Percentiles rank a stretch among this genome's conserved stretches.
Evolutionary conservation across 805 yeast genomes (phyloP).

Genomic region (Metschnikowia cubensis): DNA sequence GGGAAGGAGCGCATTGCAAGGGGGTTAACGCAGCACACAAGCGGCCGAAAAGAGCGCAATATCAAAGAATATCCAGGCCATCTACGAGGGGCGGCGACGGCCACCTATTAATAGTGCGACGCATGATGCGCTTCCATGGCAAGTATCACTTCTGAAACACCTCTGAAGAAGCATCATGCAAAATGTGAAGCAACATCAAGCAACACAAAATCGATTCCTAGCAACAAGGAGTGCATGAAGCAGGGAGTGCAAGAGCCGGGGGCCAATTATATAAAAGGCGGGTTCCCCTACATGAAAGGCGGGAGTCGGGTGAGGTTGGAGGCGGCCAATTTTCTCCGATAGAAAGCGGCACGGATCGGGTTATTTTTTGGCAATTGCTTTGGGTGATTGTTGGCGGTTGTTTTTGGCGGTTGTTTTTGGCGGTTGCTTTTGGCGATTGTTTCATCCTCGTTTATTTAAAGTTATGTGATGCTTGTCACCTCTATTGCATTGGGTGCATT

Average conservation of each 20-base stretch:
- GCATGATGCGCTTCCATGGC: neutral
- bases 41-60: neutral
- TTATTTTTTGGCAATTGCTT: too few species aligned
- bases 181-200: neutral
- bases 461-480: neutral
- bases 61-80: neutral
- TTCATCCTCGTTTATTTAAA: neutral
- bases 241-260: neutral
- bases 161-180: neutral
- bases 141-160: neutral
- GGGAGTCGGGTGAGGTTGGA: too few species aligned
- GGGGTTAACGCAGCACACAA: neutral
- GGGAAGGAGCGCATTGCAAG: slow-evolving; percentile 3
- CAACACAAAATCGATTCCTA: neutral
- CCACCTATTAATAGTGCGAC: slow-evolving; percentile 1
- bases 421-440: too few species aligned
- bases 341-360: too few species aligned
- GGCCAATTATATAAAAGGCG: neutral
- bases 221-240: slow-evolving; percentile 3
- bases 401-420: too few species aligned
- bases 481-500: too few species aligned
- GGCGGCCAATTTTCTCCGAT: too few species aligned
- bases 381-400: too few species aligned
- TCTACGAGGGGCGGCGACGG: neutral
- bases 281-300: neutral